These are phyloP conservation scores for Fraxinus sp. DNA, from an alignment of 305 asterid genomes.

Conservation along the genomic window DNA sequence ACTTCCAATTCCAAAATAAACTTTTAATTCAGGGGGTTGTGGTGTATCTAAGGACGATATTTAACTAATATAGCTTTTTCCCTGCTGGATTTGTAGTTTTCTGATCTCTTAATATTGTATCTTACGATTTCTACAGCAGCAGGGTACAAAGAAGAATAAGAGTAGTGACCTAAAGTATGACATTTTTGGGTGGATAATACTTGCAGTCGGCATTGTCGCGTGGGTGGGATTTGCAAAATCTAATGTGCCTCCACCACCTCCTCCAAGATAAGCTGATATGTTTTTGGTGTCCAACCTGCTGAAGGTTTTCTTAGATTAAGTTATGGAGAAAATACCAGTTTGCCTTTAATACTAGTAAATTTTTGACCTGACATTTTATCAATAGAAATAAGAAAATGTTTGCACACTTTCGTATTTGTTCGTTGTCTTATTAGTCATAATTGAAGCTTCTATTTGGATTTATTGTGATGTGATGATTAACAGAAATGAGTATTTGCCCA, in stretches of 20 bases:
- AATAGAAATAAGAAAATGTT: background rate
- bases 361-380: background rate
- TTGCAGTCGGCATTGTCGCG: conserved; percentile 44
- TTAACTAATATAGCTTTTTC: background rate
- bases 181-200: conserved; percentile 57
- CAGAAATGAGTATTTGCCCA: background rate
- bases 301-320: background rate
- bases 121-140: conserved; percentile 28
- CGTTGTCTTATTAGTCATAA: background rate
- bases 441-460: background rate
- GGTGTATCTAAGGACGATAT: background rate
- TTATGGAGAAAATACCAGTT: background rate
- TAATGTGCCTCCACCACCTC: conserved; percentile 52
- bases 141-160: conserved; percentile 38
- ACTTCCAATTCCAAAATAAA: background rate
- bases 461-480: background rate
- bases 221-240: conserved; percentile 56
- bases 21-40: background rate
- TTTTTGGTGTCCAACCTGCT: background rate
- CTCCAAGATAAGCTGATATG: conserved; percentile 32
- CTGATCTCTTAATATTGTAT: background rate
- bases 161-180: conserved; percentile 50
- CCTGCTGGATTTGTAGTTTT: background rate
- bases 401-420: background rate
- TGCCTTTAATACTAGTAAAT: background rate